Evolutionary conservation across 2,329 filamentous ascomycete species (phyloP).

Genomic region (Bipolaris zeicola): DNA sequence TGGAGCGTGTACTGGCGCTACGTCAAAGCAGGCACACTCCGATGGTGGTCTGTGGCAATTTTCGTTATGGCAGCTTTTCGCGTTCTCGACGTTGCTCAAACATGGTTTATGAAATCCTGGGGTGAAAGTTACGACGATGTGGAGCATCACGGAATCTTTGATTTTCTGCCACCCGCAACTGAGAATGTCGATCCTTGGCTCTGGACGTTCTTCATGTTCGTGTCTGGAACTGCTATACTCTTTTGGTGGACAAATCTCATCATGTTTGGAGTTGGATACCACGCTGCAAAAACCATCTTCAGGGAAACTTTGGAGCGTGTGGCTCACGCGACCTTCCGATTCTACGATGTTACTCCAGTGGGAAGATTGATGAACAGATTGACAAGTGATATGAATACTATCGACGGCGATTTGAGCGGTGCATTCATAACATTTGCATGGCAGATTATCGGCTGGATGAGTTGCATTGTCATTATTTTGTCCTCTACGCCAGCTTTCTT

Average conservation of each 20-base stretch:
- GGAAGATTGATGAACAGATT: constrained; percentile 91
- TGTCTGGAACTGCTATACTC: constrained; percentile 39
- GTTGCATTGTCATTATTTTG: constrained; percentile 77
- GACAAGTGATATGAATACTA: constrained; percentile 85
- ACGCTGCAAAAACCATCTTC: constrained; percentile 78
- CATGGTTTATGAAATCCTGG: constrained; percentile 87
- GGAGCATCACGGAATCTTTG: constrained; percentile 36
- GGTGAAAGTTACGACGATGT: constrained; percentile 70
- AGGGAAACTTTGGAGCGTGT: constrained; percentile 72
- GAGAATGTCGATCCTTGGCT: constrained; percentile 77
- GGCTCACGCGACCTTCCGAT: constrained; percentile 81
- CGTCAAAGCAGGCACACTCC: constrained; percentile 76
- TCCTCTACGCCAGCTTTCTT: constrained; percentile 79
- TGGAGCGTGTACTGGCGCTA: constrained; percentile 82
- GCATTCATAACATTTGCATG: constrained; percentile 75
- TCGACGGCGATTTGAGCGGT: constrained; percentile 82
- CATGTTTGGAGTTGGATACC: constrained; percentile 78
- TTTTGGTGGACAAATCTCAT: constrained; percentile 68
- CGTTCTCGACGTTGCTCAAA: constrained; percentile 67
- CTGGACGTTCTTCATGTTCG: constrained; percentile 68
- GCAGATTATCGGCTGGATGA: constrained; percentile 71
- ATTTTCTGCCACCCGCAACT: constrained; percentile 68
- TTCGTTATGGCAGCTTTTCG: constrained; percentile 68
- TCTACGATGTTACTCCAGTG: constrained; percentile 88
- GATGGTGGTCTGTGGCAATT: constrained; percentile 73